Evolutionary conservation across 2,329 filamentous ascomycete species (phyloP).

Genomic region (Verticillium isaacii): DNA sequence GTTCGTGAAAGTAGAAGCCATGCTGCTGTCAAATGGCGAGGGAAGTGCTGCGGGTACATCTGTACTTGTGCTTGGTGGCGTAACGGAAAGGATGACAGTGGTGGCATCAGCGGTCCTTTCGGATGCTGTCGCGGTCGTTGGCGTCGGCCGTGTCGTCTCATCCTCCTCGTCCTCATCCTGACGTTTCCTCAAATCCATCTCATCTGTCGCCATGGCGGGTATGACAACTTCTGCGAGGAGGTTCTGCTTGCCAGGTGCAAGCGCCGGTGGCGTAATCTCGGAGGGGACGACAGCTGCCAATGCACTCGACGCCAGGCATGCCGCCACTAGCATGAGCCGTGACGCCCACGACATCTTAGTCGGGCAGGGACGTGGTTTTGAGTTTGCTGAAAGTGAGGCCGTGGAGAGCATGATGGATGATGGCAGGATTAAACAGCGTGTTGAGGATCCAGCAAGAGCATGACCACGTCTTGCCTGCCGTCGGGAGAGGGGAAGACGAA

Average conservation of each 20-base stretch:
- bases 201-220: background rate
- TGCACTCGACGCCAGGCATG: background rate
- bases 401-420: background rate
- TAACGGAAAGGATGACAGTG: constrained; percentile 7
- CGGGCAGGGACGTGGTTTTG: background rate
- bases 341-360: background rate
- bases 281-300: background rate
- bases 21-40: constrained; percentile 60
- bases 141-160: constrained; percentile 1
- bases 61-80: constrained; percentile 18
- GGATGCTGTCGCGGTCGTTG: background rate
- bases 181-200: constrained; percentile 17
- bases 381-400: background rate
- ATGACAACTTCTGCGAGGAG: background rate
- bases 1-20: constrained; percentile 57
- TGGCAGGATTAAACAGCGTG: background rate
- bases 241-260: background rate
- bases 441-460: background rate
- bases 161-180: constrained; percentile 16
- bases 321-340: background rate
- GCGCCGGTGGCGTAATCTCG: background rate
- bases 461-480: background rate
- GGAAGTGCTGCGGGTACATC: constrained; percentile 43
- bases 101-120: background rate
- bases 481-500: background rate